phyloP scores from a whole-genome alignment of 768 basidiomycete species.

The Phaffia tasmanica region DNA sequence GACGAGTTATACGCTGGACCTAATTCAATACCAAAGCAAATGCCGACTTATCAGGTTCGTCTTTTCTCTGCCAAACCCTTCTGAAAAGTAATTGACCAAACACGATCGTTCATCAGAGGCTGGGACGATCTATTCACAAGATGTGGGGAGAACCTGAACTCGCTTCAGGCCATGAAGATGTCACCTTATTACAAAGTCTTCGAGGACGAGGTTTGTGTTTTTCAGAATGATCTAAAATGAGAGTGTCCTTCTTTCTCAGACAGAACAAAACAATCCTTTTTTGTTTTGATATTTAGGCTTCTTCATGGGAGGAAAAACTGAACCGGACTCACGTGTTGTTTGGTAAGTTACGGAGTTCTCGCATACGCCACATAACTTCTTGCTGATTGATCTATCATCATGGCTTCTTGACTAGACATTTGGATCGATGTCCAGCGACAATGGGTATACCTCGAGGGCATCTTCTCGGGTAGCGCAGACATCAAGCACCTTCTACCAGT shows the following conservation, averaged over 20 bases:
- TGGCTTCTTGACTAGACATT: conserved; percentile 50
- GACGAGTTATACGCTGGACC: conserved; percentile 87
- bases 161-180: conserved; percentile 88
- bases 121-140: conserved; percentile 97
- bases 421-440: conserved; percentile 99
- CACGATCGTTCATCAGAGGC: conserved; percentile 46
- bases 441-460: conserved; percentile 99
- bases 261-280: not conserved
- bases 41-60: conserved; percentile 79
- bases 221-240: not conserved
- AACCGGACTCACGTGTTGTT: conserved; percentile 95
- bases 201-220: conserved; percentile 37
- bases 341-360: conserved; percentile 45
- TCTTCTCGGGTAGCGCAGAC: conserved; percentile 98
- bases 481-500: conserved; percentile 98
- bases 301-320: conserved; percentile 91
- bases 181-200: conserved; percentile 92
- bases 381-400: conserved; percentile 24
- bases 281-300: conserved; percentile 44
- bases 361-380: not conserved
- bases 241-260: not conserved
- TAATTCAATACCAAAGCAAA: conserved; percentile 98
- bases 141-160: conserved; percentile 93
- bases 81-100: conserved; percentile 1
- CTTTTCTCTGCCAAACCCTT: not conserved